phyloP scores from a whole-genome alignment of 352 stramenopile species.

The Phytophthora constricta region DNA sequence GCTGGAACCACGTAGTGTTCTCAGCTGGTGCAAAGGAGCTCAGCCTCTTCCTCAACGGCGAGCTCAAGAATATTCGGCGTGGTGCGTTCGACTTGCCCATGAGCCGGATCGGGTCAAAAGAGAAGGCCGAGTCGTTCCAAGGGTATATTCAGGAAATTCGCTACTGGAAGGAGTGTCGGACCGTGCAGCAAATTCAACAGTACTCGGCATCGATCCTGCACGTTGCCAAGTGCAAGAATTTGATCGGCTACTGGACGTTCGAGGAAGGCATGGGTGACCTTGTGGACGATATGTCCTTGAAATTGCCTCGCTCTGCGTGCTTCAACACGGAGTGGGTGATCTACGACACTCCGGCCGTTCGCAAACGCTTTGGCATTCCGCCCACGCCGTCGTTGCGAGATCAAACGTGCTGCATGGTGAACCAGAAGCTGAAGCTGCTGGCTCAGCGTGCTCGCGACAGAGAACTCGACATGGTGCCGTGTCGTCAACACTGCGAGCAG shows the following conservation, averaged over 20 bases:
- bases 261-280: conserved; percentile 76
- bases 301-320: conserved; percentile 51
- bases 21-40: conserved; percentile 56
- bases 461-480: conserved; percentile 44
- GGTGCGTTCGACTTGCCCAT: conserved; percentile 70
- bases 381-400: conserved; percentile 71
- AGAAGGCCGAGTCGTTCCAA: conserved; percentile 60
- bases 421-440: conserved; percentile 70
- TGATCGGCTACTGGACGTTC: conserved; percentile 78
- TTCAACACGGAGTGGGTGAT: conserved; percentile 55
- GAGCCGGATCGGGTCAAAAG: conserved; percentile 47
- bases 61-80: conserved; percentile 43
- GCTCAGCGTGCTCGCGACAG: conserved; percentile 62
- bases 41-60: conserved; percentile 56
- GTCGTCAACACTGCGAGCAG: conserved; percentile 54
- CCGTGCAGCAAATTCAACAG: conserved; percentile 42
- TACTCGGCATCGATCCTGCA: conserved; percentile 47
- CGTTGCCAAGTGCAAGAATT: conserved; percentile 40
- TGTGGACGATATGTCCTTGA: conserved; percentile 76
- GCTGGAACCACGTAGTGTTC: conserved; percentile 72
- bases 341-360: conserved; percentile 54
- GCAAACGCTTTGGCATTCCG: conserved; percentile 56
- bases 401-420: conserved; percentile 70
- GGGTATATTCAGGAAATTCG: conserved; percentile 71
- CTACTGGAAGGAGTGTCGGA: conserved; percentile 63